Conservation (phyloP, 495 filamentous ascomycete species). For the Achaetomiella virescens region DNA sequence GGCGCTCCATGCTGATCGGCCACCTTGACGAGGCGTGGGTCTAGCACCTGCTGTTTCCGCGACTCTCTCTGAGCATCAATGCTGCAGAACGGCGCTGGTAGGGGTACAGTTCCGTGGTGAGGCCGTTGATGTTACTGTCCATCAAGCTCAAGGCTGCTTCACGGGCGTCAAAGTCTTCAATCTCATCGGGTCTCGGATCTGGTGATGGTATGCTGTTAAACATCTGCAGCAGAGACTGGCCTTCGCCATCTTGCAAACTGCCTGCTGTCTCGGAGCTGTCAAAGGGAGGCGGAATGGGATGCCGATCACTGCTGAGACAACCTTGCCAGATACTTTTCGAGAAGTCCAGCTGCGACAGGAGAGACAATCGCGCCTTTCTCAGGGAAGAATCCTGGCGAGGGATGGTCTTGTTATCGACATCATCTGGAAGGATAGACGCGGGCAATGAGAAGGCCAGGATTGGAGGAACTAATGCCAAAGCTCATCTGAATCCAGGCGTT, state of each 20-base stretch:
- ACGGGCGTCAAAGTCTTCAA: slow-evolving; percentile 51
- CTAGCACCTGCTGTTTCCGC: slow-evolving; percentile 55
- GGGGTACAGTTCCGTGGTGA: slow-evolving; percentile 63
- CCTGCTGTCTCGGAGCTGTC: neutral
- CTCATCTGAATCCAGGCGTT: slow-evolving; percentile 41
- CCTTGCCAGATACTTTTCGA: slow-evolving; percentile 54
- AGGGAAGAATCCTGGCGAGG: slow-evolving; percentile 37
- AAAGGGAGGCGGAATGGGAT: neutral
- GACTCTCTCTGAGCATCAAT: slow-evolving; percentile 80
- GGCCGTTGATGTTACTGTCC: slow-evolving; percentile 46
- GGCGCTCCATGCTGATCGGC: slow-evolving; percentile 52
- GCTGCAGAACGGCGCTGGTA: slow-evolving; percentile 82
- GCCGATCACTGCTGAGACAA: neutral
- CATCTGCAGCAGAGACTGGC: slow-evolving; percentile 66
- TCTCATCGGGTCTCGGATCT: slow-evolving; percentile 44
- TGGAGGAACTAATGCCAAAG: slow-evolving; percentile 18
- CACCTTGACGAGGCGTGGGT: slow-evolving; percentile 61
- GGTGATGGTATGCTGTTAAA: slow-evolving; percentile 84
- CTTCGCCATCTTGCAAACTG: slow-evolving; percentile 6
- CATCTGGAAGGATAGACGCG: slow-evolving; percentile 63
- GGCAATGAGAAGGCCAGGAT: slow-evolving; percentile 29
- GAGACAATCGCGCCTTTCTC: slow-evolving; percentile 38
- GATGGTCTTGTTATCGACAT: slow-evolving; percentile 50
- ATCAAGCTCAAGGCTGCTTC: slow-evolving; percentile 61
- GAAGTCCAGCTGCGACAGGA: slow-evolving; percentile 54